A percentile compares a stretch with the other conserved stretches of the same genome.
Evolutionary conservation across 1,284 basidiomycete species (phyloP).

Genomic region (Takashimella koratensis): DNA sequence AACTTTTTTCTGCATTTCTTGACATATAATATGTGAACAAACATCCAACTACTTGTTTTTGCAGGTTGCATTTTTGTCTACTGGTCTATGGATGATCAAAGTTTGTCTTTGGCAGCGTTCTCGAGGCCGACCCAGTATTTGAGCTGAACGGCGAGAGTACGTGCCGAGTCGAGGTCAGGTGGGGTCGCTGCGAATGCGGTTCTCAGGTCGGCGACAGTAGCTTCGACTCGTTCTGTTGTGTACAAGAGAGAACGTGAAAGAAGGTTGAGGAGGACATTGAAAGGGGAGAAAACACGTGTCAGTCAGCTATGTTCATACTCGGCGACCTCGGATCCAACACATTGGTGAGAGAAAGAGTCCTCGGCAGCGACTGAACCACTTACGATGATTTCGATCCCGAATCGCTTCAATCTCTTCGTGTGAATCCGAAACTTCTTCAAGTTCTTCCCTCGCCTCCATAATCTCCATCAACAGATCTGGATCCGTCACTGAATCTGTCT

Average conservation of each 20-base stretch:
- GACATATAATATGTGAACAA: no score
- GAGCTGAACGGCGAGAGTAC: constrained; percentile 63
- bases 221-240: constrained; percentile 56
- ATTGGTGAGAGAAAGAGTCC: neutral
- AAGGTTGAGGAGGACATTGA: neutral
- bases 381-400: constrained; percentile 60
- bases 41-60: no score
- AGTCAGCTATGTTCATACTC: no score
- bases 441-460: constrained; percentile 73
- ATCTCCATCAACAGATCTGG: constrained; percentile 69
- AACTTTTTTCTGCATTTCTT: no score
- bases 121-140: constrained; percentile 74
- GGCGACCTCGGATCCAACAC: no score
- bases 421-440: constrained; percentile 61
- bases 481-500: constrained; percentile 74
- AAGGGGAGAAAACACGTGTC: no score
- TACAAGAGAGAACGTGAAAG: neutral
- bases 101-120: constrained; percentile 58
- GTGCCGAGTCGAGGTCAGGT: constrained; percentile 59
- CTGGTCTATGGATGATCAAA: no score
- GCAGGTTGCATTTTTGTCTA: no score
- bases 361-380: constrained; percentile 41
- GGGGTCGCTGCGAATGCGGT: constrained; percentile 53
- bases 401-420: constrained; percentile 58
- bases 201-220: constrained; percentile 55